Evolutionary conservation across 345 rosid genomes (phyloP), one percentile per base, ranked within the genome.

Genomic region (Citrus hindsii): DNA sequence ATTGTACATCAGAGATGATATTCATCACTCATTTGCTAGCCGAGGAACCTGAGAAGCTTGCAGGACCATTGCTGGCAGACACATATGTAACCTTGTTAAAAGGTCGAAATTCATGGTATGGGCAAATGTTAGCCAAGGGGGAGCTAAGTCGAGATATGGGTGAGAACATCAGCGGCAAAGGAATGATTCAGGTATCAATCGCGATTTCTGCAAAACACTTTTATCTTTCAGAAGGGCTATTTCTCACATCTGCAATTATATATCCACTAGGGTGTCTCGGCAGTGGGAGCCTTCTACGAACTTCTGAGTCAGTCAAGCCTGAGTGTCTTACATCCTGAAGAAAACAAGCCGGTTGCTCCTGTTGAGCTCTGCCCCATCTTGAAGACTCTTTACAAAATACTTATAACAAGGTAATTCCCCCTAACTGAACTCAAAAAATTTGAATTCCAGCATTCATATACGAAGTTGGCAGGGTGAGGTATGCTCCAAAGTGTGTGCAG

Each of bases 41-140:
- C 0, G 93, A 92, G 83, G 94, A 90, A 61, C 97, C 97, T 0
- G 97, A 92, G 90, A 92, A 88, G 82, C 92, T 92, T 33, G 97
- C 97, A 32, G 97, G 97, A 62, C 97, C 97, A 67, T 83, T 92
- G 79, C 87, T 92, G 76, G 97, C 97, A 18, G 97, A 92, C 63
- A 92, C 97, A 5, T 92, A 92, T 1, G 94, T 92, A 71, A 92
- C 97, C 42, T 83, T 92, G 83, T 83, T 92, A 79, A 92, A 92
- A 81, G 97, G 97, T 59, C 91, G 97, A n/a, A 92, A 92, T 69
- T 88, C 97, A 5, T 92, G 97, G 97, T 92, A 92, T 2, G 97
- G 97, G 14, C 97, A 90, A 78, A 89, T 87, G 94, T 74, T 92
- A 33, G 97, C 97, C 69, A 90, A 87, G 77, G 97, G 97, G n/a